A percentile compares a stretch with the other conserved stretches of the same genome.
These are phyloP conservation scores for Chenopodium album DNA, from an alignment of 148 eudicot genomes.

Conservation along the genomic window DNA sequence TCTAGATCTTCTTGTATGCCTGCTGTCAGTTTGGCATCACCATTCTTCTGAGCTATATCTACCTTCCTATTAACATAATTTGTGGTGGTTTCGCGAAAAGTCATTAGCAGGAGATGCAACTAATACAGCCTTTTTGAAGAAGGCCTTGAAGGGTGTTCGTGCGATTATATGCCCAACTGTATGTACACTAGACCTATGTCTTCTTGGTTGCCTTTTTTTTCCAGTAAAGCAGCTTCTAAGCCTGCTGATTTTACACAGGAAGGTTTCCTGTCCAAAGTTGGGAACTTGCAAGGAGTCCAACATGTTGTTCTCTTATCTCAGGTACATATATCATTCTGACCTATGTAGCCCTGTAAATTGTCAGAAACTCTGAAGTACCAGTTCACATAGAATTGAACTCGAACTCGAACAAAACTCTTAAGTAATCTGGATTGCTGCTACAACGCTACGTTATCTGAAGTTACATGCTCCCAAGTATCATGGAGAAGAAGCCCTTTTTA, in stretches of 20 bases:
- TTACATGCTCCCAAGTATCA: neutral
- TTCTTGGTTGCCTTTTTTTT: neutral
- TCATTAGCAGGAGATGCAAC: constrained; percentile 66
- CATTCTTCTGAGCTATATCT: neutral
- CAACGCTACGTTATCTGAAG: neutral
- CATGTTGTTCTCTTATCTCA: constrained; percentile 80
- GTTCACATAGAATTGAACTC: neutral
- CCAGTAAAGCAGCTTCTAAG: neutral
- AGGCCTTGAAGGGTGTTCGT: constrained; percentile 74
- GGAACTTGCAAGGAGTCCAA: constrained; percentile 63
- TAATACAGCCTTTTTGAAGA: constrained; percentile 52
- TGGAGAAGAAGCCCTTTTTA: neutral
- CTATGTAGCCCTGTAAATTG: neutral
- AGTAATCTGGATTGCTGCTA: neutral
- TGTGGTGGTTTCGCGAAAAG: constrained; percentile 35
- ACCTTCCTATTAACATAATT: neutral
- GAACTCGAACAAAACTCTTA: neutral
- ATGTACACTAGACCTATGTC: constrained; percentile 24
- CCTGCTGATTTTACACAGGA: constrained; percentile 46
- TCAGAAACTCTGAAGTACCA: neutral
- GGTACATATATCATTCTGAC: constrained; percentile 38
- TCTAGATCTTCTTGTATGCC: neutral
- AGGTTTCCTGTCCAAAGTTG: constrained; percentile 62
- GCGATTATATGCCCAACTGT: constrained; percentile 81
- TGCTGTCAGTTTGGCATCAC: neutral